Conservation (phyloP, 2,329 filamentous ascomycete species). For the Calonectria henricotiae region DNA sequence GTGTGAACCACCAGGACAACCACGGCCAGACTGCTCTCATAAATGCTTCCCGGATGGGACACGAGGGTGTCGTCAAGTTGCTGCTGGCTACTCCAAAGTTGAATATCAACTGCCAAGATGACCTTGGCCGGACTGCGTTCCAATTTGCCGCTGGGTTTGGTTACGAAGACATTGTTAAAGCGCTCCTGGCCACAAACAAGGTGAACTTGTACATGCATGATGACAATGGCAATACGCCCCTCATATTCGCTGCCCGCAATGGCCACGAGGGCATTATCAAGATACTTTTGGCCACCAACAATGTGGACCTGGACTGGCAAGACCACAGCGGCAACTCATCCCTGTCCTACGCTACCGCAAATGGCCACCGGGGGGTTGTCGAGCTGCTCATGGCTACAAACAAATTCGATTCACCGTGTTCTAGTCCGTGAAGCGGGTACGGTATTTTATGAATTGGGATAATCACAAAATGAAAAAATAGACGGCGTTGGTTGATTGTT, state of each 20-base stretch:
- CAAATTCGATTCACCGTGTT: conserved; percentile 8
- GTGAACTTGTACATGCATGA: background rate
- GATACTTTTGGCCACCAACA: background rate
- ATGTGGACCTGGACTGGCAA: background rate
- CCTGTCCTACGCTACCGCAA: conserved; percentile 1
- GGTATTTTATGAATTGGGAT: background rate
- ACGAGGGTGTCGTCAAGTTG: background rate
- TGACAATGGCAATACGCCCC: conserved; percentile 2
- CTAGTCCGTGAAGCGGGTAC: background rate
- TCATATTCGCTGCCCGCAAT: background rate
- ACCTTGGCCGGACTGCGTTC: conserved; percentile 1
- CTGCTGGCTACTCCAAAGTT: background rate
- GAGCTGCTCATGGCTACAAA: conserved; percentile 1
- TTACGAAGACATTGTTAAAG: background rate
- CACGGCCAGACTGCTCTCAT: conserved; percentile 10
- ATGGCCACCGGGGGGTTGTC: background rate
- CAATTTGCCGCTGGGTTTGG: conserved; percentile 4
- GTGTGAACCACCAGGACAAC: background rate
- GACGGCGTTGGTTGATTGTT: background rate
- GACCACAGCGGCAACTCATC: conserved; percentile 8
- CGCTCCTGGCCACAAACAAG: background rate
- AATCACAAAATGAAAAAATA: background rate
- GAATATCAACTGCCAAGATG: background rate
- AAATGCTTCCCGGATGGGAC: background rate
- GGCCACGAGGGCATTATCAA: background rate